Percentiles rank a stretch among this genome's conserved stretches.
Evolutionary conservation across 441 rosid species (phyloP).

Genomic region (Hura crepitans): DNA sequence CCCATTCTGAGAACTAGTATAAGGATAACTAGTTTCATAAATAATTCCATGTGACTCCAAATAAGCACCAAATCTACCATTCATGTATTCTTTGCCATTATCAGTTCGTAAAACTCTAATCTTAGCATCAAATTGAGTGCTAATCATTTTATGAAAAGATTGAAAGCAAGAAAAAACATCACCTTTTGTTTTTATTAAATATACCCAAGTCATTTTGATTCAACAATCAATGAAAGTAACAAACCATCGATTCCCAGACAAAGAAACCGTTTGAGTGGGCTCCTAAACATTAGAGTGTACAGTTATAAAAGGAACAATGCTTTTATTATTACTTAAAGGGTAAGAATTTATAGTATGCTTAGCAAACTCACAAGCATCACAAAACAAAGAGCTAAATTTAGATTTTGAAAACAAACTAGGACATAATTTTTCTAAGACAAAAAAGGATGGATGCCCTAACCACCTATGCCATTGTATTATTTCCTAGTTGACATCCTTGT

Average conservation of each 20-base stretch:
- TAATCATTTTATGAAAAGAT: neutral
- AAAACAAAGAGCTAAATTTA: too few species aligned
- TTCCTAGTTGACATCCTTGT: too few species aligned
- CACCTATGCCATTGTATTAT: too few species aligned
- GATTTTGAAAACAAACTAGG: too few species aligned
- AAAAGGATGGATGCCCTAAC: too few species aligned
- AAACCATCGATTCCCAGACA: neutral
- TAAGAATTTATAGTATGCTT: too few species aligned
- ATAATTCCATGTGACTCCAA: too few species aligned
- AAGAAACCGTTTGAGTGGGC: neutral
- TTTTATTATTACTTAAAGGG: neutral
- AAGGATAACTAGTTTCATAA: too few species aligned
- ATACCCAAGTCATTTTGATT: neutral
- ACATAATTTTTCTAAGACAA: too few species aligned
- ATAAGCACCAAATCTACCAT: neutral
- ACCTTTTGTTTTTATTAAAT: neutral
- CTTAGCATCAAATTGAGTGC: neutral
- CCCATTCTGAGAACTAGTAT: too few species aligned
- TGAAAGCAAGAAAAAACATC: neutral
- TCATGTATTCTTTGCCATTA: neutral
- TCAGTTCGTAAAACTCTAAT: neutral
- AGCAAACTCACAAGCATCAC: too few species aligned
- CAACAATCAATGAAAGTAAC: constrained; percentile 8
- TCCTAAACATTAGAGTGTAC: neutral
- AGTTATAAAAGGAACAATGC: neutral